These are phyloP conservation scores for Delitschia confertaspora DNA, from an alignment of 495 filamentous ascomycete genomes.

Conservation along the genomic window DNA sequence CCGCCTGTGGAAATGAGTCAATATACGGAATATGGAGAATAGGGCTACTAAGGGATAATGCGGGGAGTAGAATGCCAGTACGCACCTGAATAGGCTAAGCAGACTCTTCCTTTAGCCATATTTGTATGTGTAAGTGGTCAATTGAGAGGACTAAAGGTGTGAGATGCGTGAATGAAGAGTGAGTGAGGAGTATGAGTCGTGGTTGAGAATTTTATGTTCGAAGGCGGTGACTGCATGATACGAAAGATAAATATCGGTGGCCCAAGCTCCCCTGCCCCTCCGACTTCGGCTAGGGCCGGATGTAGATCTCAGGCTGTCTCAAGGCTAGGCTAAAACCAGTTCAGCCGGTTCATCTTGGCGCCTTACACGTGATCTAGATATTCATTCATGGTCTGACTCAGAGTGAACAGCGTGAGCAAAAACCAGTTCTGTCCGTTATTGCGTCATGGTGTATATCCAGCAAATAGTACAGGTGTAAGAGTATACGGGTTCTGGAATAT, in stretches of 20 bases:
- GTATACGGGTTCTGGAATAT: too few species aligned
- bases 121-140: not conserved
- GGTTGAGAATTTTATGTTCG: not conserved
- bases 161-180: not conserved
- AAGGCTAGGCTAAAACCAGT: too few species aligned
- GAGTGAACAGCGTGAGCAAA: too few species aligned
- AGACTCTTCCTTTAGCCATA: conserved; percentile 26
- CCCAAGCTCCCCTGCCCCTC: conserved; percentile 19
- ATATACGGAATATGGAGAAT: not conserved
- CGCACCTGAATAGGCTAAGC: conserved; percentile 22
- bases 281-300: too few species aligned
- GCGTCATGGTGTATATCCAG: too few species aligned
- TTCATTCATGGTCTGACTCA: too few species aligned
- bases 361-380: too few species aligned
- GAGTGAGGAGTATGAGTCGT: not conserved
- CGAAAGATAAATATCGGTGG: conserved; percentile 13
- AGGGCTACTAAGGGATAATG: not conserved
- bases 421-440: too few species aligned
- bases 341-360: too few species aligned
- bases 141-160: not conserved
- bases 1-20: conserved; percentile 20
- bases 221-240: not conserved
- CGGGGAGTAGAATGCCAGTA: not conserved
- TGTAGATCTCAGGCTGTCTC: too few species aligned
- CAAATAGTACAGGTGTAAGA: too few species aligned